Base-by-base conservation (phyloP, 2,329 filamentous ascomycete genomes). In the Alternaria tenuissima region DNA sequence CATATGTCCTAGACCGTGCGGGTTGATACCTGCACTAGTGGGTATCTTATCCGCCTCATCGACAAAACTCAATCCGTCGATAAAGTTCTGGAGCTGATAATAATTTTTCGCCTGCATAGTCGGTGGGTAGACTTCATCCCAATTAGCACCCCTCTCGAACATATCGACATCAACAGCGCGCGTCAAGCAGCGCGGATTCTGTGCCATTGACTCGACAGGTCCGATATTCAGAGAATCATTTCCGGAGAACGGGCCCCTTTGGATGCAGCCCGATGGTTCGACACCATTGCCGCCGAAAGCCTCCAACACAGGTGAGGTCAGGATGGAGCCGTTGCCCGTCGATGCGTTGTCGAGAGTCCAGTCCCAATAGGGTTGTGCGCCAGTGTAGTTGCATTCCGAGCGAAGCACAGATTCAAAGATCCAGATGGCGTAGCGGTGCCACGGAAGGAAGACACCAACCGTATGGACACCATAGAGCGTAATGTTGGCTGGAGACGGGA, bases 401-500 rank as follows among this genome's bases (percentile, higher is more conserved):
- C 44, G 44, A 34, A 47, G 44, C 44, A 47, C 44, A 22, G 44
- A 47, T 22, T 47, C 44, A 2, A 32, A 47, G 28, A 47, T 26
- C 44, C 44, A 47, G 28, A 47, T 47, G 28, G 44, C 44, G n/a
- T 47, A 47, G 44, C 44, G 44, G 44, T 47, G 44, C 44, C 44
- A 47, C 3, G 44, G 44, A 5, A 47, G 28, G 44, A 47, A 47
- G 44, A 47, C 44, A 47, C 44, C 44, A 32, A 47, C 44, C 1
- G 44, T 47, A 30, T 47, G 44, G 2, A 47, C 14, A 12, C 44
- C 44, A n/a, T 47, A 47, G 7, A 47, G 18, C 20, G 18, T 34
- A 8, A 32, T 3, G 28, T 47, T 47, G 18, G n/a, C 44, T 47
- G 20, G 28, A 34, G 28, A 3, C 11, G n/a, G 7, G 1, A 12